These are phyloP conservation scores for Udeniomyces megalosporus DNA, from an alignment of 768 basidiomycete species.

Conservation along the genomic window DNA sequence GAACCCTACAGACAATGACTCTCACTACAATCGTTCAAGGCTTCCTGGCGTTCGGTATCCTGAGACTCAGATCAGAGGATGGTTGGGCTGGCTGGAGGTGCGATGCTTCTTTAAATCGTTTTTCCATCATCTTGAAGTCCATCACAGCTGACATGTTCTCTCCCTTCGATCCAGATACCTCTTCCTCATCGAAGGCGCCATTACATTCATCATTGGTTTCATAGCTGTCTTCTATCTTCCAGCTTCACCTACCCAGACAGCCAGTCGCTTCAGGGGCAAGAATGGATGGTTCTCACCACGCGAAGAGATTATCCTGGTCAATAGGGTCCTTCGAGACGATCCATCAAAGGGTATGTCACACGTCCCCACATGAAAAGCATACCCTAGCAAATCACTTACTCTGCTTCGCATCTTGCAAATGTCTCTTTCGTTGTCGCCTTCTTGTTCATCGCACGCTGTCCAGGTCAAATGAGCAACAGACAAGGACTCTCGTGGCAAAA, in stretches of 20 bases:
- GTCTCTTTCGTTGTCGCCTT: too few species aligned
- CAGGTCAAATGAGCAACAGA: conserved; percentile 46
- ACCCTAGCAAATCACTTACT: too few species aligned
- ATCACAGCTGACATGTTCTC: not conserved
- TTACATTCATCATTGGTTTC: conserved; percentile 40
- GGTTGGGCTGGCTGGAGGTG: conserved; percentile 14
- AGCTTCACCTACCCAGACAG: conserved; percentile 48
- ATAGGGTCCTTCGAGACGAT: conserved; percentile 48
- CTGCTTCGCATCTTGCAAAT: not conserved
- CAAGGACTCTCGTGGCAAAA: conserved; percentile 40
- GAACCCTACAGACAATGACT: too few species aligned
- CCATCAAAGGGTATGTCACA: conserved; percentile 38
- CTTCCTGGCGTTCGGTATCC: conserved; percentile 18
- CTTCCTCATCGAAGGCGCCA: conserved; percentile 29
- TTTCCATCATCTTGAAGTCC: not conserved
- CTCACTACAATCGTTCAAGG: conserved; percentile 15
- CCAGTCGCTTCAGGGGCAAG: conserved; percentile 42
- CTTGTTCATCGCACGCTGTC: conserved; percentile 21
- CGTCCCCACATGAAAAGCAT: not conserved
- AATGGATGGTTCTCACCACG: conserved; percentile 50
- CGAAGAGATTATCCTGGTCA: conserved; percentile 52
- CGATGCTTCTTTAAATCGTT: too few species aligned
- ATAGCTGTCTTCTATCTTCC: conserved; percentile 45
- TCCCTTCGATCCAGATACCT: conserved; percentile 13
- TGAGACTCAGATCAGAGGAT: conserved; percentile 12